Conservation (phyloP, 495 filamentous ascomycete species). For the Penicillium simplicissimum region DNA sequence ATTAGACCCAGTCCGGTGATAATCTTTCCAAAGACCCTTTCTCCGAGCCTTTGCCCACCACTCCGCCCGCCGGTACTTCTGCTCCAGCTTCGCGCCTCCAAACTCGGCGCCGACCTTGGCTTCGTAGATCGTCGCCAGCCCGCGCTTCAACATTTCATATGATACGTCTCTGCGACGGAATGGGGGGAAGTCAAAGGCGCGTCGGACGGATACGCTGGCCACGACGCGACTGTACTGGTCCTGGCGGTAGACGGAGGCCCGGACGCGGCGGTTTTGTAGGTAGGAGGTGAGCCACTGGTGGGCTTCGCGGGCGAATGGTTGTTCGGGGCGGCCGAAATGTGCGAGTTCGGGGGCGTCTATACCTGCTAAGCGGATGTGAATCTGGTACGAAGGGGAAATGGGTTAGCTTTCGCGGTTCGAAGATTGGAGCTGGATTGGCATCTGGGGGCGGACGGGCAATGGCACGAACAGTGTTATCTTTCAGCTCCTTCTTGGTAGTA, state of each 20-base stretch:
- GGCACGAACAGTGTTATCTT: constrained; percentile 70
- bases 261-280: constrained; percentile 71
- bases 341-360: constrained; percentile 90
- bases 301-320: constrained; percentile 81
- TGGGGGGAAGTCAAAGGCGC: constrained; percentile 54
- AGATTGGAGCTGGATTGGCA: neutral
- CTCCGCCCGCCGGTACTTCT: constrained; percentile 71
- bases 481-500: constrained; percentile 62
- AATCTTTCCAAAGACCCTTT: constrained; percentile 77
- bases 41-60: constrained; percentile 64
- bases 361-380: constrained; percentile 86
- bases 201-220: constrained; percentile 76
- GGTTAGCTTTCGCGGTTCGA: neutral
- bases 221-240: constrained; percentile 95
- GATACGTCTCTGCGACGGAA: constrained; percentile 76
- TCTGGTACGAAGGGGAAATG: constrained; percentile 31
- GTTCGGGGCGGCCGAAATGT: constrained; percentile 86
- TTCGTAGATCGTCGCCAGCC: constrained; percentile 89
- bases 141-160: constrained; percentile 79
- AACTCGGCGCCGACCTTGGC: constrained; percentile 87
- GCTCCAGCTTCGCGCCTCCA: constrained; percentile 62
- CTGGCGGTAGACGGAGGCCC: constrained; percentile 73
- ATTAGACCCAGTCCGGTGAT: constrained; percentile 33
- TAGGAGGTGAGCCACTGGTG: constrained; percentile 73
- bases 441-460: constrained; percentile 2